These are phyloP conservation scores for Flueggea neowawraea DNA, from an alignment of 441 rosid genomes.

Conservation along the genomic window DNA sequence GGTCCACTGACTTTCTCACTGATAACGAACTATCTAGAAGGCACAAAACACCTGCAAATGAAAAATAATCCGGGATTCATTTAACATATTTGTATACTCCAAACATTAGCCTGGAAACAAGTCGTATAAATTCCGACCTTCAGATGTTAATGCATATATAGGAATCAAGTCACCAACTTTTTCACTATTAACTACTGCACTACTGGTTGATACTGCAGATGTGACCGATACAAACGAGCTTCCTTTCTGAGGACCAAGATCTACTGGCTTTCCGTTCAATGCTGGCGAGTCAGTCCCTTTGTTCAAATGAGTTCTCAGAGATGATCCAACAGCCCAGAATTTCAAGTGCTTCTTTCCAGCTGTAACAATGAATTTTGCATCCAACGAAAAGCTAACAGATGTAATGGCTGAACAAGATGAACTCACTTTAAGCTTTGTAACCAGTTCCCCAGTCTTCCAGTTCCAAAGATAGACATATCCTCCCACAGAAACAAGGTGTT, in stretches of 20 bases:
- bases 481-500: conserved; percentile 75
- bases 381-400: conserved; percentile 66
- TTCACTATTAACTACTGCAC: conserved; percentile 22
- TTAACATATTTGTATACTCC: conserved; percentile 6
- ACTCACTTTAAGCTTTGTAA: conserved; percentile 73
- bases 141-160: conserved; percentile 62
- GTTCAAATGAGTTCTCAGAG: conserved; percentile 48
- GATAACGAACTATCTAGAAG: conserved; percentile 47
- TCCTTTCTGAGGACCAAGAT: conserved; percentile 57
- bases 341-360: conserved; percentile 86
- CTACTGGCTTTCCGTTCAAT: conserved; percentile 55
- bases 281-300: conserved; percentile 36
- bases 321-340: conserved; percentile 62
- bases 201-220: conserved; percentile 32
- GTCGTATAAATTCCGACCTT: conserved; percentile 40
- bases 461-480: conserved; percentile 87
- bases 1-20: conserved; percentile 49
- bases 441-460: conserved; percentile 54
- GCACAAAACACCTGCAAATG: conserved; percentile 59
- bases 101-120: background rate
- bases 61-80: conserved; percentile 11
- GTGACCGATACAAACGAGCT: conserved; percentile 63
- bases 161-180: conserved; percentile 31
- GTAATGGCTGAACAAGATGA: conserved; percentile 52
- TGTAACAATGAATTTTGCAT: conserved; percentile 63